These are phyloP conservation scores for Termitomyces sp. DNA, from an alignment of 768 basidiomycete species.

Conservation along the genomic window DNA sequence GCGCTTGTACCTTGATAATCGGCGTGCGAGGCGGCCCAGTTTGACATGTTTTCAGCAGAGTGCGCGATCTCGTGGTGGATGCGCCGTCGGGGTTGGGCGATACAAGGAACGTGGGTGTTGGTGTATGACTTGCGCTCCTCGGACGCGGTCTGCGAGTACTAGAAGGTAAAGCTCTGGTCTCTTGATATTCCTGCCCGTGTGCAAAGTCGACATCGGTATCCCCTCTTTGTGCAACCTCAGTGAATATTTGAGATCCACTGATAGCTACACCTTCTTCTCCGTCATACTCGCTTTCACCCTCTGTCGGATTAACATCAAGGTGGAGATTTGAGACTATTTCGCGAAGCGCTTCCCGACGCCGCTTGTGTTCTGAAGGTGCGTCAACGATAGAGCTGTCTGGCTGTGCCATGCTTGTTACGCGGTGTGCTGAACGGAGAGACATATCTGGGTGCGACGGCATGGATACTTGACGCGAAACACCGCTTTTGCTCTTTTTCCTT, in stretches of 20 bases:
- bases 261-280: constrained; percentile 32
- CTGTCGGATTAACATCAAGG: constrained; percentile 3
- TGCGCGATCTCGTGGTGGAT: constrained; percentile 3
- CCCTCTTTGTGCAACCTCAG: constrained; percentile 7
- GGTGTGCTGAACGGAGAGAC: background rate
- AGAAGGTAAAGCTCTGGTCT: background rate
- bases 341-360: constrained; percentile 30
- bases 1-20: background rate
- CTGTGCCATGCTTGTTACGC: background rate
- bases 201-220: constrained; percentile 26
- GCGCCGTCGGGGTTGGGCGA: constrained; percentile 15
- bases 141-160: constrained; percentile 16
- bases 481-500: background rate
- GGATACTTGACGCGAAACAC: background rate
- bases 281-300: constrained; percentile 25
- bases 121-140: constrained; percentile 20
- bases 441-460: background rate
- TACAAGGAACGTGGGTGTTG: constrained; percentile 16
- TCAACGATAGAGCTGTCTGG: constrained; percentile 7
- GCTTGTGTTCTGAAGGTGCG: constrained; percentile 14
- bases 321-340: constrained; percentile 31
- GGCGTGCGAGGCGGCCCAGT: constrained; percentile 8
- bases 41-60: constrained; percentile 2
- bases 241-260: constrained; percentile 22
- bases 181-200: constrained; percentile 1